Evolutionary conservation across 163 green algal species (phyloP).

Genomic region (Chlamydomonas reinhardtii): DNA sequence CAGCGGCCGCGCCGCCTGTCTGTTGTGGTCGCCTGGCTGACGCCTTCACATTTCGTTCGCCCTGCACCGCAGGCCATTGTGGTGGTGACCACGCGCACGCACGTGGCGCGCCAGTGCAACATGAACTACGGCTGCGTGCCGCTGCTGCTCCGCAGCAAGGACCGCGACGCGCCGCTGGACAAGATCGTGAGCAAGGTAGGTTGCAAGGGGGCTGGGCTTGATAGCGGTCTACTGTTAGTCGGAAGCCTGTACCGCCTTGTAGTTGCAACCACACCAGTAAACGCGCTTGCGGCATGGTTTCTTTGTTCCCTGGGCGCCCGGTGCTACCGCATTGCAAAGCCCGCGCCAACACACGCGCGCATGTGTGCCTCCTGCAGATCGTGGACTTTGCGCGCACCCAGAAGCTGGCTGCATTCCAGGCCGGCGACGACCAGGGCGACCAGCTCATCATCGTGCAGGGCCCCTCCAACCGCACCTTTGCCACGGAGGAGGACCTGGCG

Average conservation of each 20-base stretch:
- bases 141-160: constrained; percentile 25
- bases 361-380: neutral
- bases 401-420: constrained; percentile 40
- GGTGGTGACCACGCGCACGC: constrained; percentile 48
- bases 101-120: constrained; percentile 57
- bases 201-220: too few species aligned
- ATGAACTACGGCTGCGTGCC: constrained; percentile 50
- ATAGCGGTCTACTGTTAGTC: too few species aligned
- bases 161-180: neutral
- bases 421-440: constrained; percentile 50
- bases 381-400: constrained; percentile 38
- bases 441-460: constrained; percentile 59
- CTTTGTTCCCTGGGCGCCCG: too few species aligned
- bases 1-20: neutral
- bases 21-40: neutral
- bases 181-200: neutral
- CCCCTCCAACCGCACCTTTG: constrained; percentile 45
- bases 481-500: constrained; percentile 53
- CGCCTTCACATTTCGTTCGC: too few species aligned
- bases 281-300: too few species aligned
- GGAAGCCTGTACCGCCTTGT: too few species aligned
- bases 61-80: constrained; percentile 50
- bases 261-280: too few species aligned
- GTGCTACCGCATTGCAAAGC: too few species aligned
- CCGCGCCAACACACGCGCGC: too few species aligned